These are phyloP conservation scores for Botrytis porri DNA, from an alignment of 2,329 filamentous ascomycete genomes.

Conservation along the genomic window DNA sequence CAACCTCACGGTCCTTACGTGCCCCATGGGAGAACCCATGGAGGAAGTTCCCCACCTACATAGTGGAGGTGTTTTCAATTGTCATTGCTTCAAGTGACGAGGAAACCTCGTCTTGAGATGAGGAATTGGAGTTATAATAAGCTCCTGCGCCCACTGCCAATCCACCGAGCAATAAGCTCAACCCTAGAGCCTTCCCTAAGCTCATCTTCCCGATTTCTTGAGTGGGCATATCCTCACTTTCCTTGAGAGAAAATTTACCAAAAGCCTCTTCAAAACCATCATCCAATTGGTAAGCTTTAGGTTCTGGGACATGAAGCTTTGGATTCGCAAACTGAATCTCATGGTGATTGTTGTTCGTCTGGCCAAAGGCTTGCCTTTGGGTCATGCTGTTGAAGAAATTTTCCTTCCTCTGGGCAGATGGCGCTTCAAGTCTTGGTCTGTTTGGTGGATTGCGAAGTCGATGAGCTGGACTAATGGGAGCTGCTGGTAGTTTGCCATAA, in stretches of 20 bases:
- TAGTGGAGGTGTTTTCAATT: constrained; percentile 13
- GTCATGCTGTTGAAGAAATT: constrained; percentile 48
- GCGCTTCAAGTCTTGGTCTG: constrained; percentile 50
- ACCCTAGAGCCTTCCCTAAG: neutral
- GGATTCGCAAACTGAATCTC: constrained; percentile 51
- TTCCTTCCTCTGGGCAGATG: constrained; percentile 45
- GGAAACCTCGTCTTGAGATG: neutral
- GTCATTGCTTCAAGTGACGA: constrained; percentile 4
- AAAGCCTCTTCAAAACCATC: constrained; percentile 1
- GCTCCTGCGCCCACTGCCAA: constrained; percentile 6
- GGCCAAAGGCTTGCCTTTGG: constrained; percentile 3
- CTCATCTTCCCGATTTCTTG: neutral
- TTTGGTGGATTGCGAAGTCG: constrained; percentile 60
- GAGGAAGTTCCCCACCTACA: constrained; percentile 9
- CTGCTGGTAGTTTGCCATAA: constrained; percentile 67
- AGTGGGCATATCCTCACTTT: neutral
- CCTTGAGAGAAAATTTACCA: neutral
- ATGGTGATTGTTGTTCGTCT: neutral
- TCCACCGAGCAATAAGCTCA: constrained; percentile 1
- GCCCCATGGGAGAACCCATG: neutral
- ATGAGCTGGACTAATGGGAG: constrained; percentile 64
- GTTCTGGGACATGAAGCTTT: constrained; percentile 13
- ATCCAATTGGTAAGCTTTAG: constrained; percentile 5
- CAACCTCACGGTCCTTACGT: constrained; percentile 4
- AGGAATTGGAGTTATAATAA: neutral